Evolutionary conservation across 345 rosid species (phyloP).

Genomic region (Gossypium raimondii): DNA sequence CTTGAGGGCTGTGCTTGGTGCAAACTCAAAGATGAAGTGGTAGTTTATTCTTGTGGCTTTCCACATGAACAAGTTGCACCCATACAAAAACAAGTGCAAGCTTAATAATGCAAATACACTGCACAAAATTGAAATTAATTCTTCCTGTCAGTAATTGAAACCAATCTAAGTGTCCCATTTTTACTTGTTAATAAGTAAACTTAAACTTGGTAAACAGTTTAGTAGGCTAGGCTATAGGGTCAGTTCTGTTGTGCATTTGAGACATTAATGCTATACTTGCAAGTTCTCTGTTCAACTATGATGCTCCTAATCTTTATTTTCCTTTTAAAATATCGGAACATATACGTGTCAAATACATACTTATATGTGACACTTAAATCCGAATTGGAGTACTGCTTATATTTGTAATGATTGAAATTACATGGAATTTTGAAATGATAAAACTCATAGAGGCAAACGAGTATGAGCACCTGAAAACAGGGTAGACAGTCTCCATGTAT

Average conservation of each 20-base stretch:
- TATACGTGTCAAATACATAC: not conserved
- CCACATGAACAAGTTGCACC: constrained; percentile 91
- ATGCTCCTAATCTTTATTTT: not conserved
- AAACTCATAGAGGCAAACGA: not conserved
- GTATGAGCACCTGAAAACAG: constrained; percentile 75
- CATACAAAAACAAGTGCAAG: constrained; percentile 90
- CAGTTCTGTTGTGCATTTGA: not conserved
- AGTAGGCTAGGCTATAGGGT: not conserved
- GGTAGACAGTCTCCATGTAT: constrained; percentile 81
- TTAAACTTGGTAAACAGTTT: not conserved
- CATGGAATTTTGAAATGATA: not conserved
- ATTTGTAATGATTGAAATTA: not conserved
- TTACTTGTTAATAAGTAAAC: not conserved
- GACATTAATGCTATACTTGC: not conserved
- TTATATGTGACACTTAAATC: not conserved
- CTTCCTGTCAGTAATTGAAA: not conserved
- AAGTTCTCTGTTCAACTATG: not conserved
- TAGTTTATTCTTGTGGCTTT: constrained; percentile 71
- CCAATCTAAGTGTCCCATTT: not conserved
- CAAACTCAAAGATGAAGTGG: constrained; percentile 80
- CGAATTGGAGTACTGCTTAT: not conserved
- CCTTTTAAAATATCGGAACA: not conserved
- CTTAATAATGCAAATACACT: constrained; percentile 83
- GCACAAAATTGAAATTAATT: constrained; percentile 23
- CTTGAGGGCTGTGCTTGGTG: constrained; percentile 69